Conservation (phyloP, 1,284 basidiomycete genomes). For the Sporisorium reilianum region DNA sequence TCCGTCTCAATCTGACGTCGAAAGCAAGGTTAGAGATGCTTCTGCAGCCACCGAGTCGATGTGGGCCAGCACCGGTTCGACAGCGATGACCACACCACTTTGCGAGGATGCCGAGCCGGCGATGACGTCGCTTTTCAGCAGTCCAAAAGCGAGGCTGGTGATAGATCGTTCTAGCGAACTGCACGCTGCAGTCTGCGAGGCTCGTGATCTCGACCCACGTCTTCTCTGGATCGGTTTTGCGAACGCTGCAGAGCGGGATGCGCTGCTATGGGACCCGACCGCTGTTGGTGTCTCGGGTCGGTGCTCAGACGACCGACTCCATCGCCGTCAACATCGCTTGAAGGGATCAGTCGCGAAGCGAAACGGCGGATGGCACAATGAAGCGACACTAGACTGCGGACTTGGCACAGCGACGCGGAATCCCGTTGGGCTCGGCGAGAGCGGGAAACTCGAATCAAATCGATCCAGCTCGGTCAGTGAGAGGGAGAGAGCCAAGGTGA, state of each 20-base stretch:
- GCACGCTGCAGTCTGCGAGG: conserved; percentile 5
- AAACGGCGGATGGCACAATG: background rate
- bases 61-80: no score
- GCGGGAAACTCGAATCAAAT: conserved; percentile 4
- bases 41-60: no score
- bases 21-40: no score
- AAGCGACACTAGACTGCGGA: background rate
- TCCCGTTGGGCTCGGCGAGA: conserved; percentile 36
- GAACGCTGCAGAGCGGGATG: no score
- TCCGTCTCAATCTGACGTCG: no score
- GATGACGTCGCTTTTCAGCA: conserved; percentile 1
- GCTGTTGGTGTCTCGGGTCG: background rate
- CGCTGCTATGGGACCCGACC: background rate
- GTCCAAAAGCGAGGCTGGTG: background rate
- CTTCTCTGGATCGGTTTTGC: background rate
- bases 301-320: conserved; percentile 1
- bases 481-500: no score
- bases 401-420: conserved; percentile 20
- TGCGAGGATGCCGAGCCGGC: background rate
- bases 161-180: background rate
- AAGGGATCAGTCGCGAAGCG: background rate
- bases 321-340: background rate
- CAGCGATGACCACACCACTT: no score
- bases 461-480: background rate
- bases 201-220: background rate